Conservation (phyloP, 768 basidiomycete genomes). For the Pholiota microspora region DNA sequence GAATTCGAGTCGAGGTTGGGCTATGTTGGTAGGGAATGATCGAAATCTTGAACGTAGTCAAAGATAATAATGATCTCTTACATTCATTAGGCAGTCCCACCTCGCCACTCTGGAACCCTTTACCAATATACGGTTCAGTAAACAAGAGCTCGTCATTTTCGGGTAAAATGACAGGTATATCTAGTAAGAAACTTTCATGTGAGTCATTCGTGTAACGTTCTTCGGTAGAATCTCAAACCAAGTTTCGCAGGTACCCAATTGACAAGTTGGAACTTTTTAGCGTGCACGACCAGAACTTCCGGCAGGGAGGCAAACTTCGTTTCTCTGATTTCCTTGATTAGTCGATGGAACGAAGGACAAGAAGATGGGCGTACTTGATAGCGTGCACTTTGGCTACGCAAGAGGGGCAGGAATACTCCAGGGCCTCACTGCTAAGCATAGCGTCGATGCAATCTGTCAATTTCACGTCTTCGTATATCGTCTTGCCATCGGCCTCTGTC, state of each 20-base stretch:
- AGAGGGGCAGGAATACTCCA: slow-evolving; percentile 80
- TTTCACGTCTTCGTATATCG: slow-evolving; percentile 57
- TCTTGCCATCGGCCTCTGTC: slow-evolving; percentile 59
- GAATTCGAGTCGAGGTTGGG: slow-evolving; percentile 48
- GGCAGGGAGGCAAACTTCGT: slow-evolving; percentile 85
- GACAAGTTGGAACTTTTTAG: slow-evolving; percentile 91
- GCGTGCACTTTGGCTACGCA: slow-evolving; percentile 72
- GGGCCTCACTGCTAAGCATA: slow-evolving; percentile 54
- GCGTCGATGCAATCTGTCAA: slow-evolving; percentile 61
- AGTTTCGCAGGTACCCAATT: slow-evolving; percentile 98
- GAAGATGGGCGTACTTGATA: slow-evolving; percentile 52
- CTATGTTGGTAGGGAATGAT: background rate
- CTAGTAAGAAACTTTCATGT: slow-evolving; percentile 33
- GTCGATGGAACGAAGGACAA: background rate
- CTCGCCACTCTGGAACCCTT: slow-evolving; percentile 71
- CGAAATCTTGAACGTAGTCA: background rate
- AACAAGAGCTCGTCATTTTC: slow-evolving; percentile 55
- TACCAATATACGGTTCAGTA: slow-evolving; percentile 57
- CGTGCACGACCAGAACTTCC: slow-evolving; percentile 82
- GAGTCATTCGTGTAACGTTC: background rate
- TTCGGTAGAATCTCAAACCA: slow-evolving; percentile 45
- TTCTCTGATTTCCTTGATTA: slow-evolving; percentile 45
- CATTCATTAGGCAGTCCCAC: slow-evolving; percentile 59
- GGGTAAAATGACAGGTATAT: slow-evolving; percentile 81
- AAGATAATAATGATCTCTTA: slow-evolving; percentile 9